Evolutionary conservation across 768 basidiomycete species (phyloP).

Genomic region (Lactifluus hygrophoroides): DNA sequence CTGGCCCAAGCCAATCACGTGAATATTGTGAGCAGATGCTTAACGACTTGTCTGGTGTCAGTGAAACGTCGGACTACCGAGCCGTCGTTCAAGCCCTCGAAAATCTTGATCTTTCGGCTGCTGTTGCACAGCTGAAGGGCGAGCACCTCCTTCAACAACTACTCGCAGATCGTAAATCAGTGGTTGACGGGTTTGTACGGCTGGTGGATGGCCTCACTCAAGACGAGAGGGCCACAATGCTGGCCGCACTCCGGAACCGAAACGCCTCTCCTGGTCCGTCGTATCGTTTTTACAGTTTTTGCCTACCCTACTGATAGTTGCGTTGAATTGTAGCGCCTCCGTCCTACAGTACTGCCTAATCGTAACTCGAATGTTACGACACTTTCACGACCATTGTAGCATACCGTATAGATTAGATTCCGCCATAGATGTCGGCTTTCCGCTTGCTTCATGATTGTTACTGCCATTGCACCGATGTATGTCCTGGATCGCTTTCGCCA

Average conservation of each 20-base stretch:
- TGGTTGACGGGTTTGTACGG: constrained; percentile 63
- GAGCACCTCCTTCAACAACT: constrained; percentile 62
- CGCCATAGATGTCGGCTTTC: not conserved
- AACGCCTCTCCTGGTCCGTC: constrained; percentile 51
- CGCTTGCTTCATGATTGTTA: not conserved
- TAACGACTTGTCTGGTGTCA: constrained; percentile 48
- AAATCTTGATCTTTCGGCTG: constrained; percentile 54
- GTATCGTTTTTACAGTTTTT: not conserved
- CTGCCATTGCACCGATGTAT: not conserved
- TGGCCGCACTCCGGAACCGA: constrained; percentile 50
- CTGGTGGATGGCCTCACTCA: constrained; percentile 64
- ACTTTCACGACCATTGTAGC: not conserved
- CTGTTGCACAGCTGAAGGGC: constrained; percentile 54
- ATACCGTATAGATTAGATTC: constrained; percentile 9
- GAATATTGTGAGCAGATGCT: constrained; percentile 63
- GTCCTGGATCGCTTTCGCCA: not conserved
- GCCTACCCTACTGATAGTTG: constrained; percentile 2
- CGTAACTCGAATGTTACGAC: not conserved
- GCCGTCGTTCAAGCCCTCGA: constrained; percentile 60
- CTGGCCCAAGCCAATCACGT: constrained; percentile 59
- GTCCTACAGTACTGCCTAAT: constrained; percentile 27
- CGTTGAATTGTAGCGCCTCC: constrained; percentile 30
- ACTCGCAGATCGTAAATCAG: constrained; percentile 68
- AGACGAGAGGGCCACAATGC: constrained; percentile 60
- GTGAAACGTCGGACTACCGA: constrained; percentile 45